Conservation (phyloP, 768 basidiomycete genomes). For the Cantharellus anzutake region DNA sequence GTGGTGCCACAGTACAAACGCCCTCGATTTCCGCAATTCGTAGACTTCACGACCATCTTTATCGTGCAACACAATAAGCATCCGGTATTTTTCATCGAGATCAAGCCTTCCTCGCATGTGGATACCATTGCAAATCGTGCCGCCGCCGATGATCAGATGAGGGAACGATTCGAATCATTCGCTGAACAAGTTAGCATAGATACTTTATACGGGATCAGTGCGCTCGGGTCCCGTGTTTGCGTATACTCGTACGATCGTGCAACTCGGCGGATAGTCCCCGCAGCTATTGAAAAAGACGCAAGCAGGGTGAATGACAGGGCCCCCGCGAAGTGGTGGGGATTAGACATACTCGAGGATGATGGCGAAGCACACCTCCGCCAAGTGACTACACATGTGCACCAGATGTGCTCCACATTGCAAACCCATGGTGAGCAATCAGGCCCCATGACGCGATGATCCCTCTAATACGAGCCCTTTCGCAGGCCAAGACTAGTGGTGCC, state of each 20-base stretch:
- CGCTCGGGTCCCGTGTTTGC: constrained; percentile 17
- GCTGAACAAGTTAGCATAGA: constrained; percentile 13
- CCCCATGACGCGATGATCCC: no score
- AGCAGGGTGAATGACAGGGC: no score
- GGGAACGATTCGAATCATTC: not conserved
- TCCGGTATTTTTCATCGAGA: constrained; percentile 5
- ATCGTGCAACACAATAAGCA: not conserved
- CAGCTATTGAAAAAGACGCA: no score
- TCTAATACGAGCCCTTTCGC: no score
- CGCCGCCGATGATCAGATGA: constrained; percentile 3
- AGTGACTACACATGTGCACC: no score
- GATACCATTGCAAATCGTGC: not conserved
- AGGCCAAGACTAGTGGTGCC: no score
- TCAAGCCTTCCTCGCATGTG: constrained; percentile 2
- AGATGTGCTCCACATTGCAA: no score
- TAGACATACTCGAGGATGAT: no score
- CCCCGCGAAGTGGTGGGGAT: no score
- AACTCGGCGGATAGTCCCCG: no score
- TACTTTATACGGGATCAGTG: constrained; percentile 17
- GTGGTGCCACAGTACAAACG: constrained; percentile 4
- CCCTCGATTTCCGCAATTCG: not conserved
- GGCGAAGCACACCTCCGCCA: no score
- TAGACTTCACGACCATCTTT: constrained; percentile 4
- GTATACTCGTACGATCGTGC: constrained; percentile 14
- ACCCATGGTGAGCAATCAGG: no score